These are phyloP conservation scores for Neofusicoccum cordaticola DNA, from an alignment of 2,329 filamentous ascomycete species.

Conservation along the genomic window DNA sequence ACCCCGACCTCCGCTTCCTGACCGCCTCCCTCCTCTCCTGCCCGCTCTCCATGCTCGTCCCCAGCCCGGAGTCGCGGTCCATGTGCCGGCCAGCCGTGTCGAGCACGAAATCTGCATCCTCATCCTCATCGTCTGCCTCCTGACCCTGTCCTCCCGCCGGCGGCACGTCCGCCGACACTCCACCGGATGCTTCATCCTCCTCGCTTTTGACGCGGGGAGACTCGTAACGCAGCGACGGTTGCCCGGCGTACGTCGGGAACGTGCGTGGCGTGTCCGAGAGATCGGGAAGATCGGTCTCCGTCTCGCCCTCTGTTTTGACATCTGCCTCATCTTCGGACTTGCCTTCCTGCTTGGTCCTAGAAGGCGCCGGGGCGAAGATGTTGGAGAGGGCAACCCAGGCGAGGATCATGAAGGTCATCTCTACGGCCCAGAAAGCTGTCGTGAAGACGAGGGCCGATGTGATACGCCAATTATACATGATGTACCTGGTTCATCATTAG, in stretches of 20 bases:
- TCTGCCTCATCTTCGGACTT: conserved; percentile 20
- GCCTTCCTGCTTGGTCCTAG: neutral
- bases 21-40: conserved; percentile 22
- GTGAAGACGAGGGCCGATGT: conserved; percentile 68
- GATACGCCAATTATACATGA: conserved; percentile 83
- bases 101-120: conserved; percentile 43
- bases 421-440: conserved; percentile 70
- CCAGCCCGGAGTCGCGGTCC: conserved; percentile 45
- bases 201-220: conserved; percentile 30
- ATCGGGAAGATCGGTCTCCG: conserved; percentile 23
- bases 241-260: conserved; percentile 48
- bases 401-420: conserved; percentile 64
- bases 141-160: neutral
- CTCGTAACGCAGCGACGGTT: conserved; percentile 41
- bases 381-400: conserved; percentile 61
- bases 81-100: conserved; percentile 27
- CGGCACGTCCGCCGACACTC: neutral
- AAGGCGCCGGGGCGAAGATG: conserved; percentile 26
- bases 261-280: conserved; percentile 48
- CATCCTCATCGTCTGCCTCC: conserved; percentile 40
- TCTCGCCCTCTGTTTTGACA: conserved; percentile 22
- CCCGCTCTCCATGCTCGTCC: conserved; percentile 48
- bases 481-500: conserved; percentile 51
- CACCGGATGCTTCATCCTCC: conserved; percentile 21
- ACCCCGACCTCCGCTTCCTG: conserved; percentile 20